Percentiles rank a stretch among this genome's conserved stretches.
These are phyloP conservation scores for Bauhinia variegata DNA, from an alignment of 306 rosid species.

Conservation along the genomic window DNA sequence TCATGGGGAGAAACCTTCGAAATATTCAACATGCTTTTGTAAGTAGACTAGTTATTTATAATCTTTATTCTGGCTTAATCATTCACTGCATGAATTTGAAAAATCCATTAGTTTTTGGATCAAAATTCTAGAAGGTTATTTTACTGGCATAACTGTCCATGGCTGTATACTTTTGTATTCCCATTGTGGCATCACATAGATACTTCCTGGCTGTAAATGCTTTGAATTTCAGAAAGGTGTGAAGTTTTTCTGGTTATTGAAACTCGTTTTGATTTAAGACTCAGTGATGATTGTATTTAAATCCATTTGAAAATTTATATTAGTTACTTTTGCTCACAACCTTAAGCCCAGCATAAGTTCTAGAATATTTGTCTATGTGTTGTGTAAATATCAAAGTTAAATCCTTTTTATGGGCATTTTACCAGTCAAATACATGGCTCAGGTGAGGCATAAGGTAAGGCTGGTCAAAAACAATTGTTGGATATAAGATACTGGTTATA, in stretches of 20 bases:
- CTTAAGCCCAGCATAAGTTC: neutral
- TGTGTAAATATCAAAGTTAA: neutral
- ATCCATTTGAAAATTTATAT: neutral
- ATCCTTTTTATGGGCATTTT: neutral
- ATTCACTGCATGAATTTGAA: slow-evolving; percentile 1
- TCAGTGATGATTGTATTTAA: neutral
- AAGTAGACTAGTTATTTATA: slow-evolving; percentile 39
- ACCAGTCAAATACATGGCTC: no score
- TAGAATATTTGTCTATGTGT: neutral
- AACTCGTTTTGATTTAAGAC: neutral
- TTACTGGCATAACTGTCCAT: neutral
- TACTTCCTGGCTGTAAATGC: no score
- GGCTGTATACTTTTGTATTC: no score
- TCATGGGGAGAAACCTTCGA: slow-evolving; percentile 79
- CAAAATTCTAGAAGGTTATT: neutral
- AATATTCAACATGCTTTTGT: slow-evolving; percentile 93
- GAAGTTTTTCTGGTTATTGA: no score
- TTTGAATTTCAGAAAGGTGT: no score
- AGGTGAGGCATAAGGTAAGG: neutral
- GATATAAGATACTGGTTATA: neutral
- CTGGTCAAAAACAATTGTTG: neutral
- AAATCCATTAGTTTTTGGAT: neutral
- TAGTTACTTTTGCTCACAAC: no score
- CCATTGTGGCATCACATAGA: no score
- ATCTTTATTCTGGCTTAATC: neutral